phyloP scores from a whole-genome alignment of 768 basidiomycete genomes.

The Pholiota conissans region DNA sequence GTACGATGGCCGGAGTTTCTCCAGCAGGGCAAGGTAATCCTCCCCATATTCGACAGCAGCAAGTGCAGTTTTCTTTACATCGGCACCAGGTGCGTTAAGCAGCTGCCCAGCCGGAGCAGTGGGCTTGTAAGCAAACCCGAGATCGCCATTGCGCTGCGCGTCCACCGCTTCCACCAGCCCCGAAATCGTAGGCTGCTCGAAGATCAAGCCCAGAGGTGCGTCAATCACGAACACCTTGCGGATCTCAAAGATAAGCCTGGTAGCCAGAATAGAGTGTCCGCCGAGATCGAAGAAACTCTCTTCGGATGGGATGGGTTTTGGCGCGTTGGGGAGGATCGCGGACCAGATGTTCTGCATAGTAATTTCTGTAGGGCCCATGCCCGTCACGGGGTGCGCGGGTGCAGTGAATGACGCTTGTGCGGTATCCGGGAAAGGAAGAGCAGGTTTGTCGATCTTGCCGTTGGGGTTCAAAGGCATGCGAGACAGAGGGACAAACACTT shows the following conservation, averaged over 20 bases:
- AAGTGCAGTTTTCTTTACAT: slow-evolving; percentile 17
- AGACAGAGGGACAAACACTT: slow-evolving; percentile 91
- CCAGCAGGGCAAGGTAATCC: slow-evolving; percentile 68
- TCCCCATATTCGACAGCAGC: slow-evolving; percentile 64
- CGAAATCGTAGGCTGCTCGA: slow-evolving; percentile 83
- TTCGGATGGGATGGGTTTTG: slow-evolving; percentile 77
- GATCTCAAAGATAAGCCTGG: slow-evolving; percentile 94
- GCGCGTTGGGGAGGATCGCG: slow-evolving; percentile 74
- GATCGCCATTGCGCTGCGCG: slow-evolving; percentile 70
- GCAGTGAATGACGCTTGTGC: slow-evolving; percentile 58
- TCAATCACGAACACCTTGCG: slow-evolving; percentile 89
- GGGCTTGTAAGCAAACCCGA: slow-evolving; percentile 60
- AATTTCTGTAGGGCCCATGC: slow-evolving; percentile 70
- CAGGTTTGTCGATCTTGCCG: slow-evolving; percentile 98
- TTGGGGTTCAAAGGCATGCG: slow-evolving; percentile 99
- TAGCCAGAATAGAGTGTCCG: slow-evolving; percentile 97
- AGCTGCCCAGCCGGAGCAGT: slow-evolving; percentile 11
- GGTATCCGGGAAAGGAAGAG: slow-evolving; percentile 97
- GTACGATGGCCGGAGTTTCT: slow-evolving; percentile 62
- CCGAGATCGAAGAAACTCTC: slow-evolving; percentile 99
- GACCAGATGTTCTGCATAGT: slow-evolving; percentile 86
- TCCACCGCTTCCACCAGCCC: slow-evolving; percentile 81
- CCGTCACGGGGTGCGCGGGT: slow-evolving; percentile 38
- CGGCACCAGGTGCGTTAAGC: slow-evolving; percentile 2
- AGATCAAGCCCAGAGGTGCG: slow-evolving; percentile 89